Evolutionary conservation across 176 grass and related monocot genomes (phyloP).

Genomic region (Pontederia crassipes): DNA sequence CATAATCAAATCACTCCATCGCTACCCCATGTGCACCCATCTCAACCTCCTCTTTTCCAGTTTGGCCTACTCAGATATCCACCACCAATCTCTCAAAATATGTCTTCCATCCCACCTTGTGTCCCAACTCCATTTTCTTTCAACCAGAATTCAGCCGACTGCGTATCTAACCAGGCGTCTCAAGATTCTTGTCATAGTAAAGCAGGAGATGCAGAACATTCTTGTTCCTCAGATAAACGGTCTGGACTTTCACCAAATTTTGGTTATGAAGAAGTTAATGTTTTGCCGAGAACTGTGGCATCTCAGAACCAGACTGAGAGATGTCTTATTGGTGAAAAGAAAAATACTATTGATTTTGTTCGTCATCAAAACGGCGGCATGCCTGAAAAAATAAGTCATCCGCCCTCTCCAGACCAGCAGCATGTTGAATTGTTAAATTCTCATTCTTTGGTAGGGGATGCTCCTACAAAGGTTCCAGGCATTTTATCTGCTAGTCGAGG

Average conservation of each 20-base stretch:
- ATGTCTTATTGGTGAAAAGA: conserved; percentile 16
- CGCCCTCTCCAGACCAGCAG: conserved; percentile 23
- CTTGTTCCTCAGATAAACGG: conserved; percentile 22
- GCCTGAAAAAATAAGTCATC: conserved; percentile 29
- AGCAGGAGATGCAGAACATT: conserved; percentile 21
- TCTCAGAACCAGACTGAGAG: conserved; percentile 22
- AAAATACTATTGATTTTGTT: neutral
- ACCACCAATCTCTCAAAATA: conserved; percentile 34
- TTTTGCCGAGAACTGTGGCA: conserved; percentile 25
- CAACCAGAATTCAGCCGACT: conserved; percentile 46
- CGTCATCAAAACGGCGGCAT: conserved; percentile 24
- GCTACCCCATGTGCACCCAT: conserved; percentile 47
- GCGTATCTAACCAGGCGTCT: conserved; percentile 28
- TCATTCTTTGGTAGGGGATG: conserved; percentile 32
- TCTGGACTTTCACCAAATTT: conserved; percentile 13
- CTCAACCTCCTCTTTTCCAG: conserved; percentile 58
- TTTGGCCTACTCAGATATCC: conserved; percentile 89
- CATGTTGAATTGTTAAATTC: conserved; percentile 16
- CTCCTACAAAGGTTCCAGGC: conserved; percentile 26
- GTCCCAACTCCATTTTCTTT: conserved; percentile 30
- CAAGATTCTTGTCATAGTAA: conserved; percentile 22
- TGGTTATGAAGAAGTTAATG: conserved; percentile 27
- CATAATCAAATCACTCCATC: conserved; percentile 57
- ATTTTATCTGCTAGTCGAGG: conserved; percentile 44
- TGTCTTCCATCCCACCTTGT: conserved; percentile 27